Evolutionary conservation across 2,329 filamentous ascomycete species (phyloP).

Genomic region (Neonectria punicea): DNA sequence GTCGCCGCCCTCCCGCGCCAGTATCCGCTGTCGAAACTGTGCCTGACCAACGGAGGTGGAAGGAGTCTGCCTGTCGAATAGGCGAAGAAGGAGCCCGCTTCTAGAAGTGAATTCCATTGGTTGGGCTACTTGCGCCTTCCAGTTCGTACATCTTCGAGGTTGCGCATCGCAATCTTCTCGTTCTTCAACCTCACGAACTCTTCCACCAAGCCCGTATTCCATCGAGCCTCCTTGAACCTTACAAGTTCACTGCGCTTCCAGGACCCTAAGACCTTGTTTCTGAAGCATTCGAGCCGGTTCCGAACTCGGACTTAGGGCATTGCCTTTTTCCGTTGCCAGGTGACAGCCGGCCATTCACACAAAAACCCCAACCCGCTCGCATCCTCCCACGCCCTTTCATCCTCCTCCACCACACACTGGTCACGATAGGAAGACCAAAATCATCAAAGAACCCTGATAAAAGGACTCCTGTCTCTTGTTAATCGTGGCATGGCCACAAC

Average conservation of each 20-base stretch:
- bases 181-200: neutral
- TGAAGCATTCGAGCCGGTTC: neutral
- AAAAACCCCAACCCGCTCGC: neutral
- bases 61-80: neutral
- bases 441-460: too few relatives aligned
- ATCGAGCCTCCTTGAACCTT: neutral
- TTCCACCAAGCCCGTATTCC: neutral
- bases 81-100: neutral
- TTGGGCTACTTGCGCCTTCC: neutral
- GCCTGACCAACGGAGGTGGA: neutral
- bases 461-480: neutral
- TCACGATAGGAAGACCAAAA: neutral
- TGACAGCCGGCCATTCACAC: constrained; percentile 1
- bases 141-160: neutral
- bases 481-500: neutral
- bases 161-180: neutral
- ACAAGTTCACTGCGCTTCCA: neutral
- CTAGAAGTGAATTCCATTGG: neutral
- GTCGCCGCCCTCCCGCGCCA: neutral
- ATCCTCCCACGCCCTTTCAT: neutral
- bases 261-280: neutral
- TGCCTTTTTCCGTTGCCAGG: neutral
- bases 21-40: neutral
- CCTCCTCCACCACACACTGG: constrained; percentile 11
- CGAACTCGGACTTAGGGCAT: neutral